Conservation (phyloP, 1,139 yeast genomes). For the Taphrina confusa region DNA sequence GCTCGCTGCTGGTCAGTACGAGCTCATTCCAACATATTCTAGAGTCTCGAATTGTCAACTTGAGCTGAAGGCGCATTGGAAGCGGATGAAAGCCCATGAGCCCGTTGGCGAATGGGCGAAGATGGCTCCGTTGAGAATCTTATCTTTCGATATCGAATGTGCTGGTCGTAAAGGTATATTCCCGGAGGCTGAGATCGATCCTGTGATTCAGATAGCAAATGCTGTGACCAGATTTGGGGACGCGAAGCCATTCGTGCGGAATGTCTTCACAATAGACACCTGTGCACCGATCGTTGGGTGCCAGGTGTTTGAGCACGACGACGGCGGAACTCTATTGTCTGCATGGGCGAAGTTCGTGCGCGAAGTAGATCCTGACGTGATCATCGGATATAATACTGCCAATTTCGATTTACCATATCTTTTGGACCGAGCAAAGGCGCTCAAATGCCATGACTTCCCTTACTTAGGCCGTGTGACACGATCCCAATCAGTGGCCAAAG, state of each 20-base stretch:
- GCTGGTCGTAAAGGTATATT: constrained; percentile 96
- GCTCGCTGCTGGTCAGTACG: constrained; percentile 72
- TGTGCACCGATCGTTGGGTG: constrained; percentile 95
- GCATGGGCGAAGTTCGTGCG: constrained; percentile 84
- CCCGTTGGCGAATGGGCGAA: constrained; percentile 93
- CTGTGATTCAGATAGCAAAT: constrained; percentile 95
- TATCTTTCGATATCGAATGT: constrained; percentile 97
- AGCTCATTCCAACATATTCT: constrained; percentile 48
- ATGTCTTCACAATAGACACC: constrained; percentile 88
- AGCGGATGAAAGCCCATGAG: constrained; percentile 71
- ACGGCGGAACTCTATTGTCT: constrained; percentile 78
- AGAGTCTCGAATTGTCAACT: constrained; percentile 78
- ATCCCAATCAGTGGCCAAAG: constrained; percentile 74
- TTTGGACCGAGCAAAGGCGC: constrained; percentile 78
- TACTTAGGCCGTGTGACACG: constrained; percentile 75
- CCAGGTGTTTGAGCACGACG: constrained; percentile 72
- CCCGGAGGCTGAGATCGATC: constrained; percentile 91
- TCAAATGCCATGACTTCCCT: constrained; percentile 70
- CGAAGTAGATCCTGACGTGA: constrained; percentile 89
- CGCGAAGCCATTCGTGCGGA: constrained; percentile 81
- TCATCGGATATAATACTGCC: constrained; percentile 91
- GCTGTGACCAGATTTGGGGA: constrained; percentile 86
- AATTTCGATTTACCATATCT: constrained; percentile 95
- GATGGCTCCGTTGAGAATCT: constrained; percentile 88
- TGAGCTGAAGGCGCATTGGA: constrained; percentile 71